Evolutionary conservation across 2,329 filamentous ascomycete genomes (phyloP), one percentile per base, ranked within the genome.

Genomic region (Paecilomyces dactylethromorphus): DNA sequence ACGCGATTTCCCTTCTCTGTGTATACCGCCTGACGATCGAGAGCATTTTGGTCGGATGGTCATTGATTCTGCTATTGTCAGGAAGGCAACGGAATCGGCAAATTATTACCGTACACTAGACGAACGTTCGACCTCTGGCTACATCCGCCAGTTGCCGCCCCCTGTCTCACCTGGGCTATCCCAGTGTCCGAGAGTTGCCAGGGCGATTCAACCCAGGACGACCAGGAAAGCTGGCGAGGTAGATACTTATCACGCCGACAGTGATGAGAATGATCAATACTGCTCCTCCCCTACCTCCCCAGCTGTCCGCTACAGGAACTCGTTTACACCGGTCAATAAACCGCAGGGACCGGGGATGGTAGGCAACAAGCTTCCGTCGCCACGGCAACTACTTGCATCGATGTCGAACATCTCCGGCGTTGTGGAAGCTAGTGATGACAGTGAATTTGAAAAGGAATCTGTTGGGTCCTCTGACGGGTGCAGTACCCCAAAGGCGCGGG

Each of bases 1-100:
- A 0, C 83, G 86, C 12, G 82, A 86, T 49, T 99, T 99, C 71
- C 87, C 91, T 2, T 79, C 81, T 2, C 76, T 85, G 53, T 99
- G 94, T 71, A 77, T 88, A 13, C 81, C 76, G 0, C 85, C 86
- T 1, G 79, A 83, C n/a, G 80, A 87, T 35, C 68, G 62, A 1
- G 76, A 83, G n/a, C 81, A 82, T 13, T 91, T 86, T 70, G 83
- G 81, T 11, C 81, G 81, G 53, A 90, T 91, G 87, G 74, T 82
- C 22, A 91, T 92, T 65, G 80, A 84, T 58, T 77, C 77, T 2
- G 69, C 74, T 0, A 81, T 88, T 51, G 80, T 90, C 18, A 67
- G 71, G 22, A 72, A 78, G 13, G 83, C 86, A 2, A 81, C 81
- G 0, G 59, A 69, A 15, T 65, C 67, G n/a, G 71, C 73, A 1